Evolutionary conservation across 495 filamentous ascomycete species (phyloP).

Genomic region (Penicillium manginii): DNA sequence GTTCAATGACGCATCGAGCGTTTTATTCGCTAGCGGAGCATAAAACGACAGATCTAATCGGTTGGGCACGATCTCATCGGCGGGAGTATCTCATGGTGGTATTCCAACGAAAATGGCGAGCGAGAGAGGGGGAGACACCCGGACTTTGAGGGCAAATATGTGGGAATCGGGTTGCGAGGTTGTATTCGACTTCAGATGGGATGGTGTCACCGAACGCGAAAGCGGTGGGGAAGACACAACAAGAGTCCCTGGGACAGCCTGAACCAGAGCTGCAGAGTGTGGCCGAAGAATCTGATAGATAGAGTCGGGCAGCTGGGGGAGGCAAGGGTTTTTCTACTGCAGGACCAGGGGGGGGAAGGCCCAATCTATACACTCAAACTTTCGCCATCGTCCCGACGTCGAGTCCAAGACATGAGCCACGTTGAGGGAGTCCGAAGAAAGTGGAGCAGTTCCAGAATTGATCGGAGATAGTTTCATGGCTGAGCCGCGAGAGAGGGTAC

Average conservation of each 20-base stretch:
- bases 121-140: neutral
- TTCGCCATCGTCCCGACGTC: conserved; percentile 21
- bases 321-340: conserved; percentile 31
- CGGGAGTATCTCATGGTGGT: conserved; percentile 6
- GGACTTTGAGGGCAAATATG: conserved; percentile 19
- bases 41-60: conserved; percentile 13
- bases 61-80: conserved; percentile 11
- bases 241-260: neutral
- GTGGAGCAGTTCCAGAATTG: conserved; percentile 13
- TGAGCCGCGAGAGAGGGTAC: too few relatives aligned
- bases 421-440: conserved; percentile 23
- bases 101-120: neutral
- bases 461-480: too few relatives aligned
- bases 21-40: conserved; percentile 6
- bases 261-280: neutral
- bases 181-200: conserved; percentile 22
- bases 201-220: conserved; percentile 17
- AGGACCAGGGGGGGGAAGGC: conserved; percentile 10
- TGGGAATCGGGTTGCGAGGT: conserved; percentile 17
- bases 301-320: conserved; percentile 12
- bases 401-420: conserved; percentile 25
- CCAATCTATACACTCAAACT: conserved; percentile 16
- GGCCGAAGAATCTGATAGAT: conserved; percentile 15
- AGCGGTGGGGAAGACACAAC: conserved; percentile 14
- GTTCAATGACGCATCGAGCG: conserved; percentile 15